Percentiles rank a stretch among this genome's conserved stretches.
phyloP scores from a whole-genome alignment of 139 green algal genomes.

The Auxenochlorella pyrenoidosa region DNA sequence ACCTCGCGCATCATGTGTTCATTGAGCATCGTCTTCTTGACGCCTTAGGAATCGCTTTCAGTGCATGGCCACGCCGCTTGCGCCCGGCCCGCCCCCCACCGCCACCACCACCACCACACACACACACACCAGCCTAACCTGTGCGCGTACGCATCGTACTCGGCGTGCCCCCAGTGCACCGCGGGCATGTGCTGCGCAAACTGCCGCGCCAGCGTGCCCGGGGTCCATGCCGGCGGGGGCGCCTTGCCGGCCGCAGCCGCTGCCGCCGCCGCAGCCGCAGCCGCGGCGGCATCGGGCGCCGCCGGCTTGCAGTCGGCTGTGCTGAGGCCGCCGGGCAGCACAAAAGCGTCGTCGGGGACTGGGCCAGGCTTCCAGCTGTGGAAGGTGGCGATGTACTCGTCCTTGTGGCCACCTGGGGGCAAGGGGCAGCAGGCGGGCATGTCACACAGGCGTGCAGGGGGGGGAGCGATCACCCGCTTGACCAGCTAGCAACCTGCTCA shows the following conservation, averaged over 20 bases:
- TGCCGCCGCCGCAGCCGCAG: neutral
- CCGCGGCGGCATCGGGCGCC: neutral
- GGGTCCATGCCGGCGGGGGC: neutral
- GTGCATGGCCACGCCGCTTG: too few species aligned
- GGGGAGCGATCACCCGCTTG: too few species aligned
- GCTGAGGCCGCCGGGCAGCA: constrained; percentile 34
- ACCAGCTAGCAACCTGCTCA: too few species aligned
- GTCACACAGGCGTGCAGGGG: too few species aligned
- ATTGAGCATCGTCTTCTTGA: too few species aligned
- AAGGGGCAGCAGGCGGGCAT: neutral
- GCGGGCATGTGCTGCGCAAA: constrained; percentile 39
- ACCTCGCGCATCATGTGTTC: too few species aligned
- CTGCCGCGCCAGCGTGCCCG: neutral
- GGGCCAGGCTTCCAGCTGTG: constrained; percentile 36
- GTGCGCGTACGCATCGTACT: constrained; percentile 59
- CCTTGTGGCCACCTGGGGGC: constrained; percentile 54
- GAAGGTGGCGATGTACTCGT: constrained; percentile 55
- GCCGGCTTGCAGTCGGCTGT: constrained; percentile 11
- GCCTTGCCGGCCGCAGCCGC: constrained; percentile 4
- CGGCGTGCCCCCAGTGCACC: constrained; percentile 38
- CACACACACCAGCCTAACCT: too few species aligned
- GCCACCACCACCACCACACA: too few species aligned
- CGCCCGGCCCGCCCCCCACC: too few species aligned
- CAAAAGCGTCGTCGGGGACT: constrained; percentile 26
- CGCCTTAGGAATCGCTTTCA: too few species aligned